Conservation (phyloP, 108 stramenopile genomes). For the Stephanodiscus triporus region DNA sequence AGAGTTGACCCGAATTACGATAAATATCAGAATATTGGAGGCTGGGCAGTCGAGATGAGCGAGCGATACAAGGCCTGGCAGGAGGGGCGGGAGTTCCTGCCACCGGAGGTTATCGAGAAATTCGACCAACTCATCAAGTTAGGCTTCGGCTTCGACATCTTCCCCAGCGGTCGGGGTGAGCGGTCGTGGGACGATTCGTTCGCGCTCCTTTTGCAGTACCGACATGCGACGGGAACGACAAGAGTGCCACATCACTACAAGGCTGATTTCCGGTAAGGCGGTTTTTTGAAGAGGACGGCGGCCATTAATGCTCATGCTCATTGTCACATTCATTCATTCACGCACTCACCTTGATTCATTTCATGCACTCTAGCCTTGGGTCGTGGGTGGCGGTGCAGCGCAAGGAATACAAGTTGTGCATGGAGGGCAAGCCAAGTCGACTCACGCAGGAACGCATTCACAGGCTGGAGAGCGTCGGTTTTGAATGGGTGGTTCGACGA, state of each 20-base stretch:
- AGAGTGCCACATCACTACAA: constrained; percentile 15
- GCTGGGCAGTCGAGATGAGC: constrained; percentile 15
- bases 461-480: constrained; percentile 40
- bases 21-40: constrained; percentile 10
- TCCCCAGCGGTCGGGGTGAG: constrained; percentile 10
- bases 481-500: constrained; percentile 30
- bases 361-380: constrained; percentile 2
- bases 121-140: constrained; percentile 1
- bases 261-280: constrained; percentile 13
- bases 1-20: constrained; percentile 14
- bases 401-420: constrained; percentile 51
- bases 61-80: constrained; percentile 13
- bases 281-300: too few species aligned
- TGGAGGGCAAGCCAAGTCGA: constrained; percentile 47
- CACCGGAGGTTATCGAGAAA: neutral
- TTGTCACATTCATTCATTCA: neutral
- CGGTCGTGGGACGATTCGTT: constrained; percentile 12
- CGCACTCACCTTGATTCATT: neutral
- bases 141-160: constrained; percentile 7
- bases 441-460: constrained; percentile 54
- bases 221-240: constrained; percentile 12
- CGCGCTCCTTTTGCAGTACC: constrained; percentile 9
- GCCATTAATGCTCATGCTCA: neutral
- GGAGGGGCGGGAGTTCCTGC: constrained; percentile 5
- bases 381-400: constrained; percentile 37